Evolutionary conservation across 2,329 filamentous ascomycete genomes (phyloP).

Genomic region (Nigrospora oryzae): DNA sequence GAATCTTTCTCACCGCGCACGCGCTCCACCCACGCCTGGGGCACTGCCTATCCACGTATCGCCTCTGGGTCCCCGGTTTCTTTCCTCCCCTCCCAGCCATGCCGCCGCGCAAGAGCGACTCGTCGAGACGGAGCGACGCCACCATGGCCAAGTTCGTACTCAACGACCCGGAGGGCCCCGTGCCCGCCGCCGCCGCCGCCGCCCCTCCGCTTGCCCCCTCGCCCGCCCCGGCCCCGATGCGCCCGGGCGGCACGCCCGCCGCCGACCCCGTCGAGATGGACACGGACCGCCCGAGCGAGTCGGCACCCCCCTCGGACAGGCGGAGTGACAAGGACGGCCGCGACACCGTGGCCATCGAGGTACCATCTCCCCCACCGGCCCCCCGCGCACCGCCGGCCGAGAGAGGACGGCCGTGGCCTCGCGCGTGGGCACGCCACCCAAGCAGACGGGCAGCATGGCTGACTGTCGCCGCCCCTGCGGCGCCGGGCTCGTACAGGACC

Average conservation of each 20-base stretch:
- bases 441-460: too few species aligned
- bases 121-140: conserved; percentile 32
- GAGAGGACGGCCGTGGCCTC: too few species aligned
- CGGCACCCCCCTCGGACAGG: conserved; percentile 15
- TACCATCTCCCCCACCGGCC: conserved; percentile 15
- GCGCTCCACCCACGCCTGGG: too few species aligned
- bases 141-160: conserved; percentile 35
- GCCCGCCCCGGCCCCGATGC: conserved; percentile 2
- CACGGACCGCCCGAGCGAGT: conserved; percentile 20
- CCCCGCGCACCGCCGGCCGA: not conserved
- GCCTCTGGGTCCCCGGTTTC: not conserved
- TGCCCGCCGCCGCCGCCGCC: conserved; percentile 20
- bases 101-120: conserved; percentile 51
- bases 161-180: conserved; percentile 15
- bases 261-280: conserved; percentile 17
- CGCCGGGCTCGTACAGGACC: conserved; percentile 42
- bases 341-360: conserved; percentile 43
- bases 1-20: not conserved
- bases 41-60: not conserved
- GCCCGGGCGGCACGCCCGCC: too few species aligned
- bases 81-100: conserved; percentile 24
- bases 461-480: too few species aligned
- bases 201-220: conserved; percentile 7
- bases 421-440: too few species aligned
- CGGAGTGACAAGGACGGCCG: conserved; percentile 29